Conservation (phyloP, 306 rosid species). For the Coriaria nepalensis region DNA sequence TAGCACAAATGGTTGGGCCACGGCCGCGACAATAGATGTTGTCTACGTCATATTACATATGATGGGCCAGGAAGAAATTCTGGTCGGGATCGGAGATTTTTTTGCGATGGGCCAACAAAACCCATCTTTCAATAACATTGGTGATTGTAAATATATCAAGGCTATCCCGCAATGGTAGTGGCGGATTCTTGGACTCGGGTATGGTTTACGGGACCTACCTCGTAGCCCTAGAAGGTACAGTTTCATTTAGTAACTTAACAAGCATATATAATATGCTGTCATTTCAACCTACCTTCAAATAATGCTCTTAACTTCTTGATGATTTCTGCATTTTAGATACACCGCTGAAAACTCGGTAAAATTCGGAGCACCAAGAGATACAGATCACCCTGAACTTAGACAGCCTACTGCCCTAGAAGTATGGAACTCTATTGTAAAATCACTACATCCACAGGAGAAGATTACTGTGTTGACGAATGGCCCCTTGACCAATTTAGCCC, state of each 20-base stretch:
- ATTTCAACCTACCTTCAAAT: no score
- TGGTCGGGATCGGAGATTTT: constrained; percentile 63
- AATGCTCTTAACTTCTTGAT: no score
- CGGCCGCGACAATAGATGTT: constrained; percentile 78
- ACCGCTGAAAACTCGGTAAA: constrained; percentile 49
- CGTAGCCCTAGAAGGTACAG: constrained; percentile 80
- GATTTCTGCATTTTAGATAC: no score
- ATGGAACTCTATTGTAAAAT: constrained; percentile 49
- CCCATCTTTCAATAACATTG: constrained; percentile 31
- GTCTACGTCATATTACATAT: constrained; percentile 73
- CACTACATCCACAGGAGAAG: constrained; percentile 44
- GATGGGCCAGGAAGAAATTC: constrained; percentile 95
- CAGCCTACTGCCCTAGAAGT: constrained; percentile 62
- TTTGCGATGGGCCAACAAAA: constrained; percentile 58
- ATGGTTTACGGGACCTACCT: constrained; percentile 71
- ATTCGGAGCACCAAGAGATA: constrained; percentile 51
- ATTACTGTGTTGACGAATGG: constrained; percentile 77
- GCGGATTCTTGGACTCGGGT: constrained; percentile 80
- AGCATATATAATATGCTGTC: no score
- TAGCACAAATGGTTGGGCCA: constrained; percentile 92
- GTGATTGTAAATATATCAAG: constrained; percentile 51
- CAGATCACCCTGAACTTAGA: constrained; percentile 59
- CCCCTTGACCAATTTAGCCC: constrained; percentile 83
- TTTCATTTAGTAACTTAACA: no score
- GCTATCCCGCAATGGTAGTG: constrained; percentile 83